Conservation (phyloP, 2,329 filamentous ascomycete genomes). For the Talaromyces atroroseus region DNA sequence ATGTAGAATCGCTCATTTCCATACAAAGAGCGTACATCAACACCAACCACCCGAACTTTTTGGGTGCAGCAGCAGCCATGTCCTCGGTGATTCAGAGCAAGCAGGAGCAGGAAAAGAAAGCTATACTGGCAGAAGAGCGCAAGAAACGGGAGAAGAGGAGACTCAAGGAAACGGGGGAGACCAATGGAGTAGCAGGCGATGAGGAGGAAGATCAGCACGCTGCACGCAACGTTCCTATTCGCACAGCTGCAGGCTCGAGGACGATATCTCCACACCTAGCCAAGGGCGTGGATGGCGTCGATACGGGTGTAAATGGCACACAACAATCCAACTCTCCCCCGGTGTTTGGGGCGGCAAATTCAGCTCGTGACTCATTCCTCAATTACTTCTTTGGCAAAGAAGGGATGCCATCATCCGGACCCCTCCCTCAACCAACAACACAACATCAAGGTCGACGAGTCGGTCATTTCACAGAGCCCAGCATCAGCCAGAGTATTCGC, state of each 20-base stretch:
- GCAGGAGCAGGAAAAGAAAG: constrained; percentile 87
- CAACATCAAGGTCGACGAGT: constrained; percentile 59
- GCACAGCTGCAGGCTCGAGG: constrained; percentile 58
- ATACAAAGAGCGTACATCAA: constrained; percentile 99
- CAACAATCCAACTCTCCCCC: constrained; percentile 59
- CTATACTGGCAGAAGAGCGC: constrained; percentile 72
- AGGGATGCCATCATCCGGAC: constrained; percentile 45
- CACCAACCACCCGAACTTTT: constrained; percentile 97
- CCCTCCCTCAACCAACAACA: constrained; percentile 37
- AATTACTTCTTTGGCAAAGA: constrained; percentile 99
- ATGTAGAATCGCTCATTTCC: constrained; percentile 93
- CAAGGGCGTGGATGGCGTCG: constrained; percentile 55
- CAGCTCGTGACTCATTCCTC: constrained; percentile 81
- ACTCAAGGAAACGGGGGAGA: constrained; percentile 69
- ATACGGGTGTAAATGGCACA: constrained; percentile 61
- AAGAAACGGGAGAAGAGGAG: constrained; percentile 78
- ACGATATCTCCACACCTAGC: constrained; percentile 79
- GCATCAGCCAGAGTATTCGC: constrained; percentile 76
- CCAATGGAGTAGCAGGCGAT: constrained; percentile 69
- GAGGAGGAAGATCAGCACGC: constrained; percentile 61
- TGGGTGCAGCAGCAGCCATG: constrained; percentile 95
- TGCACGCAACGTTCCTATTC: constrained; percentile 49
- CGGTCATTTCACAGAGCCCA: constrained; percentile 72
- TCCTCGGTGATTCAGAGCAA: constrained; percentile 91
- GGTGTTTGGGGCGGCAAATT: constrained; percentile 56